A percentile compares a stretch with the other conserved stretches of the same genome.
Conservation (phyloP, 2,329 filamentous ascomycete genomes). For the Xylariaceae sp. region DNA sequence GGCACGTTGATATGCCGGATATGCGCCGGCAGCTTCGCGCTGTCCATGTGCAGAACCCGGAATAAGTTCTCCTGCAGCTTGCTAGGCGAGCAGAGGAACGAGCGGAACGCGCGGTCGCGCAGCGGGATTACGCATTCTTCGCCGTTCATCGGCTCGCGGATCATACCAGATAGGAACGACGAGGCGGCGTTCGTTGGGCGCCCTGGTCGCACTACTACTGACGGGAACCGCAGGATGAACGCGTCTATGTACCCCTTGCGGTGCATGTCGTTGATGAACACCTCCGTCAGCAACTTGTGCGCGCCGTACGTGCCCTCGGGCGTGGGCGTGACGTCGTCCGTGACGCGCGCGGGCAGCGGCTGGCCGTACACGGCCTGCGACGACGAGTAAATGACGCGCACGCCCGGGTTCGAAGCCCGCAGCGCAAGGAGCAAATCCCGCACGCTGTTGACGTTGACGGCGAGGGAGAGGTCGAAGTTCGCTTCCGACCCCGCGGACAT, state of each 20-base stretch:
- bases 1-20: conserved; percentile 55
- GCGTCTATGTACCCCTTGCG: conserved; percentile 55
- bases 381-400: conserved; percentile 57
- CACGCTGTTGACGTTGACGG: conserved; percentile 59
- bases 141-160: conserved; percentile 58
- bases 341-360: conserved; percentile 50
- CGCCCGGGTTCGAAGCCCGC: conserved; percentile 45
- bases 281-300: conserved; percentile 60
- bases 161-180: conserved; percentile 60
- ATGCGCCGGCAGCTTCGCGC: conserved; percentile 40
- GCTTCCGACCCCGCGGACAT: conserved; percentile 63
- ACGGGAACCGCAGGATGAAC: conserved; percentile 56
- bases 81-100: conserved; percentile 52
- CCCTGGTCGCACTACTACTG: conserved; percentile 58
- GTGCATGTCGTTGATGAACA: conserved; percentile 60
- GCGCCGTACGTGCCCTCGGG: conserved; percentile 60
- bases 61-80: conserved; percentile 52
- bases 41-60: conserved; percentile 40
- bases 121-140: conserved; percentile 51
- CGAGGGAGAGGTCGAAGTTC: conserved; percentile 55
- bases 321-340: conserved; percentile 49
- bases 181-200: conserved; percentile 58
- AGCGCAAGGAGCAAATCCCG: conserved; percentile 49
- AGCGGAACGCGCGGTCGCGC: conserved; percentile 46
- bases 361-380: conserved; percentile 61